Base-by-base conservation (phyloP, 306 rosid species). In the Senna tora region DNA sequence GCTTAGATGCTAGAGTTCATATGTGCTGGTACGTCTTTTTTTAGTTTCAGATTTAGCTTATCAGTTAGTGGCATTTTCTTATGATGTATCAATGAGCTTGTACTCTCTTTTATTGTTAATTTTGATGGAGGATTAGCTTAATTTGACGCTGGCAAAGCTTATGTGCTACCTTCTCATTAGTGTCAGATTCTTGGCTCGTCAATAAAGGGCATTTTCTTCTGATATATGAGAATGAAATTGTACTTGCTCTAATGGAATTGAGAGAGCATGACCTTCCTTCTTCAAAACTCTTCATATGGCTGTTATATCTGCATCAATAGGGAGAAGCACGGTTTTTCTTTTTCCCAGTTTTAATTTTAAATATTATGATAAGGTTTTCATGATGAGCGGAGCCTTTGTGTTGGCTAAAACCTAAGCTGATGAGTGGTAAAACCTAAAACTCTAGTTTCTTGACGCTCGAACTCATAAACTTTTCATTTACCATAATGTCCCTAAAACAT, bases 1-100 rank as follows among this genome's bases (percentile, higher is more conserved):
- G 47, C 20, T 74, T 73, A 55, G 78, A 75, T 28, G 12, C 19
- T 50, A 21, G 42, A 15, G 25, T 53, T 61, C 17, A 55, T 51
- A 8, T 50, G 65, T 39, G 52, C 15, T 33, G 0, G 42, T 14
- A 7, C 60, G 17, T 38, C 17, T 32, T 5, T 16, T 13, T 33
- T 5, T 12, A 10, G 36, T 25, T 15, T 46, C 16, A 50, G 60
- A 9, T 50, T 30, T 0, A 5, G 41, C 19, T 51, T 19, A 67
- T 32, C n/a, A 32, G 5, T 50, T 0, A 50, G n/a, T n/a, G 13
- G 30, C 57, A 19, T 32, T 41, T 42, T 46, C 43, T 73, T 22
- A 32, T 51, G 41, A 4, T 36, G 2, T 21, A 20, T n/a, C n/a
- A n/a, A n/a, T 19, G 47, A 51, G 32, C 30, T 25, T 25, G 3